A percentile compares a stretch with the other conserved stretches of the same genome.
phyloP scores from a whole-genome alignment of 805 yeast species.

The Pichia scutulata region DNA sequence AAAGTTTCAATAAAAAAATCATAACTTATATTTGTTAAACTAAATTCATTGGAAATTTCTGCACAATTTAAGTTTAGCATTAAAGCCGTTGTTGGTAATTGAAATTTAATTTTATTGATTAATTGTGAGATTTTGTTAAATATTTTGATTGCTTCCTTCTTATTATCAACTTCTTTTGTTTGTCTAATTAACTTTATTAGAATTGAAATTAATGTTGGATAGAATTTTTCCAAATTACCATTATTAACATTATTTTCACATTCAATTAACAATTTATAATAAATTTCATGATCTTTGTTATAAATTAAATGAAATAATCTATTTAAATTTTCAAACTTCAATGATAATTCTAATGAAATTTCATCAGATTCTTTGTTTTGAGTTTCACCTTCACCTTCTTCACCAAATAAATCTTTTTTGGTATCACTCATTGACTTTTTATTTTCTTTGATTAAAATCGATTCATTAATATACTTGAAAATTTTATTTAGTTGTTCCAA shows the following conservation, averaged over 20 bases:
- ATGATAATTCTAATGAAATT: neutral
- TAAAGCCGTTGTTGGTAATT: constrained; percentile 29
- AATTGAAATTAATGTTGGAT: constrained; percentile 65
- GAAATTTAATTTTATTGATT: constrained; percentile 53
- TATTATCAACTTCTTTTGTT: constrained; percentile 25
- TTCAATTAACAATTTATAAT: constrained; percentile 37
- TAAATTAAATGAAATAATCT: constrained; percentile 61
- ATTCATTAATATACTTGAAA: constrained; percentile 44
- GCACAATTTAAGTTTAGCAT: constrained; percentile 61
- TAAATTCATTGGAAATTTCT: constrained; percentile 68
- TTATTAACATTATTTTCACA: constrained; percentile 43
- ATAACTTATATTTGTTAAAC: constrained; percentile 64
- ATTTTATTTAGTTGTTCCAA: constrained; percentile 50
- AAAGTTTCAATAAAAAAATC: constrained; percentile 88
- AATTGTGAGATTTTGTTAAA: constrained; percentile 69
- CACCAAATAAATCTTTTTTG: constrained; percentile 21
- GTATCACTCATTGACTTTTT: constrained; percentile 28
- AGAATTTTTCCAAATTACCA: constrained; percentile 46
- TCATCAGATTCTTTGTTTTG: constrained; percentile 9
- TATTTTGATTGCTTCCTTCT: constrained; percentile 24
- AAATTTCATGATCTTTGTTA: constrained; percentile 37
- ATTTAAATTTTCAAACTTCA: constrained; percentile 53
- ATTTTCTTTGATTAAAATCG: constrained; percentile 36
- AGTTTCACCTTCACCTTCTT: neutral
- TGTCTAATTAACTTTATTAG: constrained; percentile 54